Conservation (phyloP, 2,329 filamentous ascomycete genomes). For the Neonectria coccinea region DNA sequence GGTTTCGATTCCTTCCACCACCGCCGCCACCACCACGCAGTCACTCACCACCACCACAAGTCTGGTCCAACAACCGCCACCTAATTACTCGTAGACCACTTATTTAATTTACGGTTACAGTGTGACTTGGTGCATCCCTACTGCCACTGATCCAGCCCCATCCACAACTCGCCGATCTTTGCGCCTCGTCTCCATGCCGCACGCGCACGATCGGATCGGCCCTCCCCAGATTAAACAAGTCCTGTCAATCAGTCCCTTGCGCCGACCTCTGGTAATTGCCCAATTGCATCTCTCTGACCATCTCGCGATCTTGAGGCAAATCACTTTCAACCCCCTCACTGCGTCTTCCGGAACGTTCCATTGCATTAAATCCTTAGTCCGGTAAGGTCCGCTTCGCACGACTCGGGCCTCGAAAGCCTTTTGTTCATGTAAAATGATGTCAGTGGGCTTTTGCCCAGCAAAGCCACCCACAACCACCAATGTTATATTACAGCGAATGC, state of each 20-base stretch:
- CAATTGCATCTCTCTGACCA: background rate
- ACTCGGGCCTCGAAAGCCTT: background rate
- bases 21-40: no score
- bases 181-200: background rate
- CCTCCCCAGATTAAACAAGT: background rate
- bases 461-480: background rate
- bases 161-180: background rate
- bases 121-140: no score
- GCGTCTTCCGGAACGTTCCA: background rate
- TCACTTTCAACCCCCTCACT: background rate
- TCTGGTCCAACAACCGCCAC: no score
- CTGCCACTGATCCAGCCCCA: background rate
- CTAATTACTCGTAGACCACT: background rate
- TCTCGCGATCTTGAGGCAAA: background rate
- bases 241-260: background rate
- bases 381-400: background rate
- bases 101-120: background rate
- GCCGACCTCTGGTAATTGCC: background rate
- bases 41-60: background rate
- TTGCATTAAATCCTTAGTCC: background rate
- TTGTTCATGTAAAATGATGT: conserved; percentile 32
- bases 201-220: background rate
- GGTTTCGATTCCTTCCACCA: background rate
- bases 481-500: background rate
- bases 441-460: conserved; percentile 13